Base-by-base conservation (phyloP, 2,329 filamentous ascomycete genomes). In the Colletotrichum chlorophyti region DNA sequence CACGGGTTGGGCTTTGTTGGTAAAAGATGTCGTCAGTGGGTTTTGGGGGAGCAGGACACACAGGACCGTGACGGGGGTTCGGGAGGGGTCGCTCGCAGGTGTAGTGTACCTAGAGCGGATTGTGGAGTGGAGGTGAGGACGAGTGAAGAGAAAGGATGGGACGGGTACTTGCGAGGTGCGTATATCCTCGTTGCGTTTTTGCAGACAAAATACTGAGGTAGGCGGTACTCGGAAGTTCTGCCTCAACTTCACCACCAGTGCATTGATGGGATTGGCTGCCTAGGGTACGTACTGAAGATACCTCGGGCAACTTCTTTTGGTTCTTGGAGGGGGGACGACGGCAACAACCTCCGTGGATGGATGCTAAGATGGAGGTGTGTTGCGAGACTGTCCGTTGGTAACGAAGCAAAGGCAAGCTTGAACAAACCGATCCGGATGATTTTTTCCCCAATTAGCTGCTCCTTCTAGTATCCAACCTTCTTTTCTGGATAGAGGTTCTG, bases 1-100 rank as follows among this genome's bases (percentile, higher is more conserved):
- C 45, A 45, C 31, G 46, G 51, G 32, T 49, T 48, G 43, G 55
- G 42, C 37, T 34, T n/a, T n/a, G 54, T 48, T 58, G 54, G 54
- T 43, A 48, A 55, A 55, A 55, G 51, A 59, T 59, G 51, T 59
- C 55, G 55, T 59, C 55, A 59, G 55, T 59, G 55, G 51, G 35
- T 54, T 58, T 48, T 54, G 50, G n/a, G n/a, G n/a, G 55, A 49
- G 41, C 29, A 59, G 51, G 37, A 58, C 50, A 41, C 41, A 42
- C n/a, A n/a, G n/a, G n/a, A n/a, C n/a, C n/a, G n/a, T 34, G 50
- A 48, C 50, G 26, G 41, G 49, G 46, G 21, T n/a, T 54, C 37
- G 55, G 55, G 55, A 59, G 55, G 55, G 51, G 55, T 59, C 43
- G 51, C 37, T 59, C n/a, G n/a, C n/a, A n/a, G n/a, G n/a, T n/a